Evolutionary conservation across 2,329 filamentous ascomycete species (phyloP).

Genomic region (Sarocladium brachiariae): DNA sequence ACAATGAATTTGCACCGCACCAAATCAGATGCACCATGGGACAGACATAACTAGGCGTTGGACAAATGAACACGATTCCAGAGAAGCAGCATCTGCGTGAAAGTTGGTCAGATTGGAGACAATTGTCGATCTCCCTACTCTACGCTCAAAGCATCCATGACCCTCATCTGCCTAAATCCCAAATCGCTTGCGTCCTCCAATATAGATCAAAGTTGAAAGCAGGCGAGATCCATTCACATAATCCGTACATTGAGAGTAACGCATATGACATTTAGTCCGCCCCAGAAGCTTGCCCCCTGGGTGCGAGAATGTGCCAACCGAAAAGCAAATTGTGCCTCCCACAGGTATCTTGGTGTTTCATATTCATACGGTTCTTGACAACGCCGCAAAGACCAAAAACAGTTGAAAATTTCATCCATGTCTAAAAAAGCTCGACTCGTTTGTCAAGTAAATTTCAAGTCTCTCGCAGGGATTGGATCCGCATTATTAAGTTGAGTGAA

Average conservation of each 20-base stretch:
- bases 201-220: not conserved
- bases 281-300: not conserved
- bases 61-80: no score
- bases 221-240: not conserved
- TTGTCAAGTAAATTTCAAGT: slow-evolving; percentile 12
- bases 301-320: not conserved
- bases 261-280: not conserved
- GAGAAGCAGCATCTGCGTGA: no score
- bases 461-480: slow-evolving; percentile 29
- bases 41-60: no score
- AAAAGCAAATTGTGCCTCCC: slow-evolving; percentile 10
- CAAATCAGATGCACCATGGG: no score
- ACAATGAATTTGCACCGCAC: no score
- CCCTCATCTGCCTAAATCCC: not conserved
- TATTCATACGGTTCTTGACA: not conserved
- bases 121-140: not conserved
- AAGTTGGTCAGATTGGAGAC: not conserved
- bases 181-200: not conserved
- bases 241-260: not conserved
- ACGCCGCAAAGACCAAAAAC: not conserved
- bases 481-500: slow-evolving; percentile 27
- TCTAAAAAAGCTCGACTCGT: no score
- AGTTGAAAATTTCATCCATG: no score
- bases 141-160: not conserved
- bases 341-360: slow-evolving; percentile 11